A percentile compares a stretch with the other conserved stretches of the same genome.
phyloP scores from a whole-genome alignment of 202 grass and related monocot species.

The Alloteropsis angusta region DNA sequence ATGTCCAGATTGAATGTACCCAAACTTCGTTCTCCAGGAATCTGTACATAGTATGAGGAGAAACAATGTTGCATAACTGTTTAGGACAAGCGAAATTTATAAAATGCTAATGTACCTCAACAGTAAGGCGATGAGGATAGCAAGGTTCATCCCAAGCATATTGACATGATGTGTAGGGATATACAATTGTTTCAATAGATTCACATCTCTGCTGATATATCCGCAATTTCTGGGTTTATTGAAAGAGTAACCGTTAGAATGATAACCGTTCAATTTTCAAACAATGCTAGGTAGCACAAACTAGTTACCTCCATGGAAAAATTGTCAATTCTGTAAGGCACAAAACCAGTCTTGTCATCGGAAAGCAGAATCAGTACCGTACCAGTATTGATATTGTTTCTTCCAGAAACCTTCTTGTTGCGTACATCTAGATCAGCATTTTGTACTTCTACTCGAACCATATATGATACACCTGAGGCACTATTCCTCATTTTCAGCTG shows the following conservation, averaged over 20 bases:
- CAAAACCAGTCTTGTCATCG: slow-evolving; percentile 94
- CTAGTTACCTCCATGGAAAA: slow-evolving; percentile 87
- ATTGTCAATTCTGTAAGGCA: slow-evolving; percentile 93
- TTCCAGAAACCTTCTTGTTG: slow-evolving; percentile 40
- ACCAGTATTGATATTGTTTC: slow-evolving; percentile 61
- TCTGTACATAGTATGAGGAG: slow-evolving; percentile 33
- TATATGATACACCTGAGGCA: slow-evolving; percentile 64
- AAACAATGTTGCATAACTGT: slow-evolving; percentile 10
- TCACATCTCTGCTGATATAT: slow-evolving; percentile 96
- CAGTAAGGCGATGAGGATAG: slow-evolving; percentile 83
- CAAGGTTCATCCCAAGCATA: slow-evolving; percentile 99
- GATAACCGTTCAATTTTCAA: slow-evolving; percentile 23
- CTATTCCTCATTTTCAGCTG: slow-evolving; percentile 96
- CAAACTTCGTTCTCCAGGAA: slow-evolving; percentile 89
- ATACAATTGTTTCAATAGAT: slow-evolving; percentile 84
- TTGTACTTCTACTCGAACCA: slow-evolving; percentile 98
- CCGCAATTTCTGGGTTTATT: slow-evolving; percentile 68
- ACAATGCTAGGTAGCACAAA: slow-evolving; percentile 15
- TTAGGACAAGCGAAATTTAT: neutral
- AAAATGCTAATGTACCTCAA: slow-evolving; percentile 60
- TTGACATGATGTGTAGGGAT: slow-evolving; percentile 84
- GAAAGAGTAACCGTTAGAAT: slow-evolving; percentile 29
- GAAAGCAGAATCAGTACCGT: slow-evolving; percentile 89
- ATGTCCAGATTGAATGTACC: slow-evolving; percentile 89
- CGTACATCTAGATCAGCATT: slow-evolving; percentile 65